Evolutionary conservation across 257 asterid species (phyloP).

Genomic region (Fraxinus cuspidata): DNA sequence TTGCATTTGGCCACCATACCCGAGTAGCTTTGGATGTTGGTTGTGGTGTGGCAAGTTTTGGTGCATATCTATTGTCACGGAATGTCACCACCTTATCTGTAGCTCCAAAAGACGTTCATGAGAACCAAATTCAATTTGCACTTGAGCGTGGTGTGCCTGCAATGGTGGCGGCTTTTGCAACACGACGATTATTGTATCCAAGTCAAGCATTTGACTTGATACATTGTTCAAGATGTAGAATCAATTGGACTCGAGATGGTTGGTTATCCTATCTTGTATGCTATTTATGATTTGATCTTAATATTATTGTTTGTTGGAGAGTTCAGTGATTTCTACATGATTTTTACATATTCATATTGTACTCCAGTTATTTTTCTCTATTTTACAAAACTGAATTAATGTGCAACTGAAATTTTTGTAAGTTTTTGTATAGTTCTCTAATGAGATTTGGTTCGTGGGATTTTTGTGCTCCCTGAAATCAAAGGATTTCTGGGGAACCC

Average conservation of each 20-base stretch:
- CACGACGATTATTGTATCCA: slow-evolving; percentile 76
- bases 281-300: slow-evolving; percentile 1
- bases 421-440: not conserved
- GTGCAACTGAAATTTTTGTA: not conserved
- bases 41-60: slow-evolving; percentile 99
- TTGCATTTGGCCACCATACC: slow-evolving; percentile 82
- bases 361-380: not conserved
- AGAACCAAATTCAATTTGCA: slow-evolving; percentile 96
- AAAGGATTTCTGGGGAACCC: not conserved
- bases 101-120: slow-evolving; percentile 98
- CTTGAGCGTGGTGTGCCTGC: slow-evolving; percentile 99
- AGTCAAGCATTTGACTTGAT: slow-evolving; percentile 95
- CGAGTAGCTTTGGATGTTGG: slow-evolving; percentile 93
- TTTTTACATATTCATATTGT: not conserved
- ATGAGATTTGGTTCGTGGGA: not conserved
- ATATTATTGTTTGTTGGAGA: not conserved
- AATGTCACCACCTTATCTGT: slow-evolving; percentile 80
- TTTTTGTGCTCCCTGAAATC: not conserved
- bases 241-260: slow-evolving; percentile 99
- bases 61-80: slow-evolving; percentile 83
- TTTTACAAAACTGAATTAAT: not conserved
- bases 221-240: slow-evolving; percentile 93
- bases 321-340: not conserved
- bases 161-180: slow-evolving; percentile 90
- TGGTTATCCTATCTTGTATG: slow-evolving; percentile 25